These are phyloP conservation scores for Fermentozyma sake DNA, from an alignment of 1,139 yeast genomes.

Conservation along the genomic window DNA sequence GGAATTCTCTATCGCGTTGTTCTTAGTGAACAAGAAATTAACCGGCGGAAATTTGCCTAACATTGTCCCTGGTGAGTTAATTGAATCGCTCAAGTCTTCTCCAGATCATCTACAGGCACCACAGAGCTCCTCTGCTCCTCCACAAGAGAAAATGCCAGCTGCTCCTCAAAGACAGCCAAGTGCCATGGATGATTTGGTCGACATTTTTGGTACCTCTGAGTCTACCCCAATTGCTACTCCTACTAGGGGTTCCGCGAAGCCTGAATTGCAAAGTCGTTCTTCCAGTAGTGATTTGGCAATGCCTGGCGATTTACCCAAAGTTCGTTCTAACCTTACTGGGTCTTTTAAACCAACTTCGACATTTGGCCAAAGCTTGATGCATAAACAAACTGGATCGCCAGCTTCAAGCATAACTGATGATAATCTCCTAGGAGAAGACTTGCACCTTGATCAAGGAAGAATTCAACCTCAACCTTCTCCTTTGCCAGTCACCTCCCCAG, in stretches of 20 bases:
- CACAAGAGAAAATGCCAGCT: constrained; percentile 9
- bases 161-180: constrained; percentile 35
- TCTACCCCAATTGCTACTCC: constrained; percentile 18
- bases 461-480: constrained; percentile 8
- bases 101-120: constrained; percentile 15
- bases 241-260: constrained; percentile 14
- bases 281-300: constrained; percentile 36
- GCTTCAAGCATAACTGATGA: constrained; percentile 19
- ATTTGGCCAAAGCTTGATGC: constrained; percentile 60
- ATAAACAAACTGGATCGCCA: constrained; percentile 23
- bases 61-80: constrained; percentile 52
- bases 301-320: constrained; percentile 32
- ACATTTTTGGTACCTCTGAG: constrained; percentile 44
- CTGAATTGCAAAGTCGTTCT: constrained; percentile 18
- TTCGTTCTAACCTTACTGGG: constrained; percentile 34
- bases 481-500: constrained; percentile 6
- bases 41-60: constrained; percentile 77
- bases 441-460: constrained; percentile 3
- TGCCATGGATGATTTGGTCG: constrained; percentile 65
- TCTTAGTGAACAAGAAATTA: constrained; percentile 77
- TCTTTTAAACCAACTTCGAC: constrained; percentile 56
- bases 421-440: constrained; percentile 26
- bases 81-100: constrained; percentile 27
- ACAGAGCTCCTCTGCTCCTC: constrained; percentile 7
- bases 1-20: constrained; percentile 93